A percentile compares a stretch with the other conserved stretches of the same genome.
Evolutionary conservation across 1,284 basidiomycete species (phyloP).

Genomic region (Naganishia cerealis): DNA sequence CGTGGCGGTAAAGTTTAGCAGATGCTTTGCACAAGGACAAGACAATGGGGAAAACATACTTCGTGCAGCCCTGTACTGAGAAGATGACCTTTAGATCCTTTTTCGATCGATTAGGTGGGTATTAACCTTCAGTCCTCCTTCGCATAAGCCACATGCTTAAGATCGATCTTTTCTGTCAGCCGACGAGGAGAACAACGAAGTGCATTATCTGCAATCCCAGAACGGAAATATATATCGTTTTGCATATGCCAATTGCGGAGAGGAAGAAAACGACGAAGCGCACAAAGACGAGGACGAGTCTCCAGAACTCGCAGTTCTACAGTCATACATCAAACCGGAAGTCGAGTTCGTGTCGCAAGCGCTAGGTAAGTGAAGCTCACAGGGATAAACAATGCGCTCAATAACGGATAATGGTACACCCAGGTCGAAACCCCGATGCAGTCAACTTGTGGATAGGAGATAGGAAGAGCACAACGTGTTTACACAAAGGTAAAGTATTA

Average conservation of each 20-base stretch:
- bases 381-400: slow-evolving; percentile 8
- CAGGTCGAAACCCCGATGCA: slow-evolving; percentile 72
- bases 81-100: slow-evolving; percentile 66
- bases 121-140: slow-evolving; percentile 17
- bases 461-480: slow-evolving; percentile 70
- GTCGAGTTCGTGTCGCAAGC: slow-evolving; percentile 73
- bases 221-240: slow-evolving; percentile 75
- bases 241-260: slow-evolving; percentile 36
- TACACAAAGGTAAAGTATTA: slow-evolving; percentile 69
- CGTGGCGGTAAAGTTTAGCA: slow-evolving; percentile 61
- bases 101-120: slow-evolving; percentile 56
- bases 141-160: not conserved
- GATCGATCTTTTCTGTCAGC: slow-evolving; percentile 17
- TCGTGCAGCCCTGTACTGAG: slow-evolving; percentile 72
- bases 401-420: not conserved
- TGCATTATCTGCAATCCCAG: slow-evolving; percentile 81
- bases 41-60: slow-evolving; percentile 63
- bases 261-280: slow-evolving; percentile 45
- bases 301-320: slow-evolving; percentile 67
- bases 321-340: slow-evolving; percentile 65
- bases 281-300: slow-evolving; percentile 43
- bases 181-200: slow-evolving; percentile 50
- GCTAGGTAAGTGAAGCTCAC: slow-evolving; percentile 61
- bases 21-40: slow-evolving; percentile 65
- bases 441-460: slow-evolving; percentile 90